Percentiles rank a stretch among this genome's conserved stretches.
phyloP scores from a whole-genome alignment of 208 protist genomes.

The Trypanosoma lewisi region DNA sequence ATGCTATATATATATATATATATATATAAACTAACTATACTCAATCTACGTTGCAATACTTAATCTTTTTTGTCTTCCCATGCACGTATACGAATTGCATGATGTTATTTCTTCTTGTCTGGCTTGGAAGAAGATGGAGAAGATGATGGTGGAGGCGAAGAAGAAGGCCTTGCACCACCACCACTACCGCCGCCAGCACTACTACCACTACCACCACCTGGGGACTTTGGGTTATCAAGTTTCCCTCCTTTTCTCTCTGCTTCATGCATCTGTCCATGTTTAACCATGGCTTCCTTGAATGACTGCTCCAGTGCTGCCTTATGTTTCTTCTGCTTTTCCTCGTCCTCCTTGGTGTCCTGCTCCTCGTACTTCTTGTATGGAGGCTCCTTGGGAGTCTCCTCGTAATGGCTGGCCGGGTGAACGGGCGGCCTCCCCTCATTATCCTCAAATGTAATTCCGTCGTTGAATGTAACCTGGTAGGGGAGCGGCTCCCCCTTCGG shows the following conservation, averaged over 20 bases:
- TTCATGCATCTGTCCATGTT: slow-evolving; percentile 53
- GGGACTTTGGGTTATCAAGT: not conserved
- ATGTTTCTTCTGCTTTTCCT: slow-evolving; percentile 29
- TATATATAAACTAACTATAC: slow-evolving; percentile 8
- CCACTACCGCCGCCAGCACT: not conserved
- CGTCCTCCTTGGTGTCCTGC: slow-evolving; percentile 48
- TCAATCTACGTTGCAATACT: not conserved
- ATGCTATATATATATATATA: slow-evolving; percentile 26
- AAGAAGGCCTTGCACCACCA: not conserved
- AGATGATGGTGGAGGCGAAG: not conserved
- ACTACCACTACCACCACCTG: not conserved
- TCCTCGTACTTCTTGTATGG: slow-evolving; percentile 72
- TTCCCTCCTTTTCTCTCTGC: not conserved
- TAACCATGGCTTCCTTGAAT: slow-evolving; percentile 67
- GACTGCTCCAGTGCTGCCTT: slow-evolving; percentile 44
- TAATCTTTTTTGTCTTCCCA: not conserved
- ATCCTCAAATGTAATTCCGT: slow-evolving; percentile 85
- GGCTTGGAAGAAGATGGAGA: not conserved
- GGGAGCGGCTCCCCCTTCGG: slow-evolving; percentile 48
- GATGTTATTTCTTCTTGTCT: not conserved
- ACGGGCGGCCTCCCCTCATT: slow-evolving; percentile 79
- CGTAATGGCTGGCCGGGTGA: slow-evolving; percentile 81
- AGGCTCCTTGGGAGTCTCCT: slow-evolving; percentile 79
- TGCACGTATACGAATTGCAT: not conserved
- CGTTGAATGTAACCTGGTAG: slow-evolving; percentile 88